Evolutionary conservation across 2,329 filamentous ascomycete genomes (phyloP).

Genomic region (Exophiala xenobiotica): DNA sequence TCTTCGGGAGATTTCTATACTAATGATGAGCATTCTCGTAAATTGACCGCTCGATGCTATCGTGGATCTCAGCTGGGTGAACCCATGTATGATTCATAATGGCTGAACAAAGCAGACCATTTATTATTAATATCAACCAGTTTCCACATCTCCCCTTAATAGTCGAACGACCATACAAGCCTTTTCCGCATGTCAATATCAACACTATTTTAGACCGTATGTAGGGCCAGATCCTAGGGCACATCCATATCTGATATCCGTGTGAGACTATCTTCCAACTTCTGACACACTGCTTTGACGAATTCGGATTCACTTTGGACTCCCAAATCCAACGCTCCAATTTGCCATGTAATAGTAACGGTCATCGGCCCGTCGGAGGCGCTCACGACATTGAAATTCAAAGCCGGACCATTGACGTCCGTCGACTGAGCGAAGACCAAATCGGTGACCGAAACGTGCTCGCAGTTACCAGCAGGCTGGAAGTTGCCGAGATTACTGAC

Average conservation of each 20-base stretch:
- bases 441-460: constrained; percentile 32
- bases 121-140: no score
- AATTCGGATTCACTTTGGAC: background rate
- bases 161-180: no score
- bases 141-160: no score
- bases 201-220: no score
- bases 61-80: no score
- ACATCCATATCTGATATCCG: background rate
- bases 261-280: background rate
- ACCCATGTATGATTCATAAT: no score
- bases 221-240: no score
- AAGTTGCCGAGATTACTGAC: constrained; percentile 49
- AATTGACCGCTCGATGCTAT: no score
- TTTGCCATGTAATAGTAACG: constrained; percentile 45
- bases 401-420: constrained; percentile 38
- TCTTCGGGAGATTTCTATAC: no score
- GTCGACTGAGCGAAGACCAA: constrained; percentile 49
- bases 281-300: background rate
- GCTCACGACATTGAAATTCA: constrained; percentile 46
- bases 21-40: no score
- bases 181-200: no score
- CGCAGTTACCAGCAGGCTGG: constrained; percentile 18
- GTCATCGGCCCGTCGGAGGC: constrained; percentile 41
- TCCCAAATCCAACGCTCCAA: constrained; percentile 39
- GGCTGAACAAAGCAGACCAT: no score